Evolutionary conservation across 2,329 filamentous ascomycete species (phyloP), one percentile per base, ranked within the genome.

Genomic region (Diaporthe vexans): DNA sequence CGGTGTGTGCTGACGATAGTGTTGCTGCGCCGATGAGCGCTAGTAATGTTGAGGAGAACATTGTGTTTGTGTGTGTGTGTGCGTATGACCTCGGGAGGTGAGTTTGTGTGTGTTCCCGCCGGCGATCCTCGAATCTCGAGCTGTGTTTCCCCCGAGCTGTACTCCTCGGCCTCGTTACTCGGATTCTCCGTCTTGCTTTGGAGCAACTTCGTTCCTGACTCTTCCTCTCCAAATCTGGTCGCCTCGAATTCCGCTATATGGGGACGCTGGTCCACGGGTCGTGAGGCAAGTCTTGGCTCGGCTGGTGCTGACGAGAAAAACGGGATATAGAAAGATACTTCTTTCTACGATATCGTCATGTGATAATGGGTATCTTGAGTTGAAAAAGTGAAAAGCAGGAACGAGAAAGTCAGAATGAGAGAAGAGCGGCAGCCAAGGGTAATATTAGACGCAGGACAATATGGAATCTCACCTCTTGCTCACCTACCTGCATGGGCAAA

Each of bases 1-100:
- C 89, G n/a, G 89, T 94, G 82, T 97, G 94, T n/a, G 92, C 91
- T 46, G 88, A 85, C 76, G 87, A 86, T 79, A 92, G 77, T 54
- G 75, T 57, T 74, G 86, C 83, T 75, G 87, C 87, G 77, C 86
- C 79, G 80, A 84, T 80, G 73, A 89, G 76, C 73, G 85, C 81
- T 76, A 86, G 74, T 74, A 86, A 76, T 80, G 85, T 80, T 79
- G 87, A 87, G 72, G 83, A 81, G 73, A 86, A 79, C 88, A 90
- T 90, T 33, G 77, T 84, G 82, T 65, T 46, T 57, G 71, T 76
- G 52, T 68, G 46, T 74, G 52, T 74, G 26, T 58, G 24, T 51
- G 56, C 76, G 61, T 61, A 26, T 15, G 48, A 71, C 40, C 51
- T 26, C 46, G 29, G 21, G 33, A 46, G 59, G 68, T 73, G 59